These are phyloP conservation scores for Leccinum subgranulosum DNA, from an alignment of 768 basidiomycete species.

Conservation along the genomic window DNA sequence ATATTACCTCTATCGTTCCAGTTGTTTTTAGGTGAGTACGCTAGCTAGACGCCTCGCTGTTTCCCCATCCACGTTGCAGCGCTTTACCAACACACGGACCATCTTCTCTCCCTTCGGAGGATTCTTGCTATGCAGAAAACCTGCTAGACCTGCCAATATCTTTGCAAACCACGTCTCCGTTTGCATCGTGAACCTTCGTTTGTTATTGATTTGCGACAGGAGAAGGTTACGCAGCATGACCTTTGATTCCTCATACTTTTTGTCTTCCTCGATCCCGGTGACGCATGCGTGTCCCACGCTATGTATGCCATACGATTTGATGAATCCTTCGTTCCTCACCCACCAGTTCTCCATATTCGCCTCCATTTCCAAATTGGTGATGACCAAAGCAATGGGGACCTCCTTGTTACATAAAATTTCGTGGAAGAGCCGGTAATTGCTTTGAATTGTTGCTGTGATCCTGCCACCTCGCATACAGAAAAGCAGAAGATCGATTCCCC, in stretches of 20 bases:
- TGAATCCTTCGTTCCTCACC: constrained; percentile 25
- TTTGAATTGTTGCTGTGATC: constrained; percentile 27
- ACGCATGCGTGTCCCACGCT: constrained; percentile 40
- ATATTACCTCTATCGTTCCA: neutral
- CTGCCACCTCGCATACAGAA: constrained; percentile 37
- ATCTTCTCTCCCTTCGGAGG: constrained; percentile 27
- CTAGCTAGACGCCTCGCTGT: constrained; percentile 20
- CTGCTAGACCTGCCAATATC: constrained; percentile 19
- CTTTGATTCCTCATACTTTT: constrained; percentile 36
- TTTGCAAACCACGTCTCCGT: constrained; percentile 25
- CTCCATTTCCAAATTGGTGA: constrained; percentile 41
- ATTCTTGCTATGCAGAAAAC: constrained; percentile 17
- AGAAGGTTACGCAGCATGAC: constrained; percentile 21
- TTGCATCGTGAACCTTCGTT: constrained; percentile 22
- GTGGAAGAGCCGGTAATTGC: constrained; percentile 40
- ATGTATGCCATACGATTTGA: constrained; percentile 25
- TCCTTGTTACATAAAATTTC: constrained; percentile 37
- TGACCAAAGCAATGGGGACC: constrained; percentile 39
- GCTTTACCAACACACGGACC: constrained; percentile 21
- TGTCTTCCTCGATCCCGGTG: constrained; percentile 34
- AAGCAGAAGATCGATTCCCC: constrained; percentile 34
- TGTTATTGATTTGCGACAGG: constrained; percentile 7
- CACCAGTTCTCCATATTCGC: constrained; percentile 36
- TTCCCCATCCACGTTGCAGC: constrained; percentile 29
- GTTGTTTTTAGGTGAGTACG: constrained; percentile 3